Evolutionary conservation across 2,329 filamentous ascomycete species (phyloP).

Genomic region (Colletotrichum lini): DNA sequence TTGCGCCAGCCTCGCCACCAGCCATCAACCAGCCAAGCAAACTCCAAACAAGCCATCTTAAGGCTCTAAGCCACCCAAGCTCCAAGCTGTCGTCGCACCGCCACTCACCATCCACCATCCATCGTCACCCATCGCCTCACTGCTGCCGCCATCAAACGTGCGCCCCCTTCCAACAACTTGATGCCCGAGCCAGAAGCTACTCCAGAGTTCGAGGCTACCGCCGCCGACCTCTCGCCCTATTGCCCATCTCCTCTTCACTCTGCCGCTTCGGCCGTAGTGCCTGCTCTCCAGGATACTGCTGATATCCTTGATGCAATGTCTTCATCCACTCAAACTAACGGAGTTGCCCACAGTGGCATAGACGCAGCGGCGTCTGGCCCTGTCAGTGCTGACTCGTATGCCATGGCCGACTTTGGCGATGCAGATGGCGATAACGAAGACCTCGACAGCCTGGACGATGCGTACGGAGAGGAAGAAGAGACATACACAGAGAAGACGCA

Average conservation of each 20-base stretch:
- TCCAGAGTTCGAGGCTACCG: constrained; percentile 65
- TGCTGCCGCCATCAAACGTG: constrained; percentile 11
- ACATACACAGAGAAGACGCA: constrained; percentile 49
- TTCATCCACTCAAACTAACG: constrained; percentile 46
- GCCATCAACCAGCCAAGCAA: not conserved
- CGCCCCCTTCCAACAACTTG: constrained; percentile 46
- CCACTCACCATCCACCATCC: constrained; percentile 12
- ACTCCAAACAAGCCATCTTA: no score
- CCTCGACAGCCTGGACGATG: constrained; percentile 63
- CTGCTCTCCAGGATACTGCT: constrained; percentile 67
- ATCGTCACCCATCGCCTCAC: not conserved
- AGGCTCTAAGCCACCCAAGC: no score
- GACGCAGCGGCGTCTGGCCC: constrained; percentile 49
- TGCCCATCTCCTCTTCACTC: constrained; percentile 65
- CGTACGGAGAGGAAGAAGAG: constrained; percentile 59
- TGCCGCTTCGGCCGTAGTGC: constrained; percentile 62
- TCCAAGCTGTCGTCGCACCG: constrained; percentile 5
- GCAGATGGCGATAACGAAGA: constrained; percentile 49
- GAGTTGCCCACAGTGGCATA: constrained; percentile 39
- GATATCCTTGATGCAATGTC: constrained; percentile 64
- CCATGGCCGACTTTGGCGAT: constrained; percentile 39
- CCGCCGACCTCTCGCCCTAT: constrained; percentile 67
- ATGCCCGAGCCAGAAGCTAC: constrained; percentile 58
- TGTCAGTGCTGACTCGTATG: constrained; percentile 39
- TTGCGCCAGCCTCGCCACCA: constrained; percentile 28